Conservation (phyloP, 768 basidiomycete species). For the Lactarius sp. region DNA sequence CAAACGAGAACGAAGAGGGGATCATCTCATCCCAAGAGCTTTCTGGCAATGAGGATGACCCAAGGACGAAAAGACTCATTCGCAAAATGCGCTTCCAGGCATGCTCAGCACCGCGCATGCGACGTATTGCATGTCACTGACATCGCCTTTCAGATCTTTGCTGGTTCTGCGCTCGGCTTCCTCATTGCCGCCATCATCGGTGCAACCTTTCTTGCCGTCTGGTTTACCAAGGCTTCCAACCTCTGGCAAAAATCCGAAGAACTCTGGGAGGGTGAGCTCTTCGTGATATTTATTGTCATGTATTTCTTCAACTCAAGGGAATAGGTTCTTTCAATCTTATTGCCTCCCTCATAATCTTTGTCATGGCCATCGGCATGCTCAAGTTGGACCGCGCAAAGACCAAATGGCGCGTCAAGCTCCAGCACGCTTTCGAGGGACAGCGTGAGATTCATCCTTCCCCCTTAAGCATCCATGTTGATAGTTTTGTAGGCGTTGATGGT, state of each 20-base stretch:
- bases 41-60: constrained; percentile 21
- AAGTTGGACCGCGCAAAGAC: constrained; percentile 90
- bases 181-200: constrained; percentile 77
- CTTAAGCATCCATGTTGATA: neutral
- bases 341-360: constrained; percentile 77
- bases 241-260: constrained; percentile 83
- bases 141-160: constrained; percentile 54
- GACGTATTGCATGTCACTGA: neutral
- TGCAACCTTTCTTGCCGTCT: constrained; percentile 88
- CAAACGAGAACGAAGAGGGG: neutral
- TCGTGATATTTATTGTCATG: neutral
- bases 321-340: constrained; percentile 66
- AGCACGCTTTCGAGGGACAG: constrained; percentile 63
- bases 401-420: constrained; percentile 92
- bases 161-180: constrained; percentile 72
- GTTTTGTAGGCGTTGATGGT: constrained; percentile 40
- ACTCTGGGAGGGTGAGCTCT: constrained; percentile 81
- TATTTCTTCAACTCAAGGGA: neutral
- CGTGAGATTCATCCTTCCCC: constrained; percentile 35
- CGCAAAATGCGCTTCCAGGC: constrained; percentile 70
- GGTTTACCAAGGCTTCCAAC: constrained; percentile 86
- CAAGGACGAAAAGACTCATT: constrained; percentile 41
- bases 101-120: neutral
- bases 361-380: constrained; percentile 93
- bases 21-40: constrained; percentile 7